A percentile compares a stretch with the other conserved stretches of the same genome.
phyloP scores from a whole-genome alignment of 140 eudicot genomes.

The Oenanthe javanica region DNA sequence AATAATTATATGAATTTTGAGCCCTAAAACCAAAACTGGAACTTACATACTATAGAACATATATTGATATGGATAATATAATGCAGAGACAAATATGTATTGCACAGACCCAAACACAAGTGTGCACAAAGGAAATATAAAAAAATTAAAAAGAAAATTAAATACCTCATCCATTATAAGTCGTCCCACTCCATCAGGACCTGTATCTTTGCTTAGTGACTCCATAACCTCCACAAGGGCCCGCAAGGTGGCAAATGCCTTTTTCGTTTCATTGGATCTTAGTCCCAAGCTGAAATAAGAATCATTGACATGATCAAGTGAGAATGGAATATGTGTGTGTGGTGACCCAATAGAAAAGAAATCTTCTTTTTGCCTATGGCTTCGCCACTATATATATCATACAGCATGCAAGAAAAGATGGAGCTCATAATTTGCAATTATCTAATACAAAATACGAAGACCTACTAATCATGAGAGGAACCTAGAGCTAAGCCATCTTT shows the following conservation, averaged over 20 bases:
- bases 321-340: neutral
- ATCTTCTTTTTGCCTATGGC: neutral
- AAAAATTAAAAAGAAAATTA: neutral
- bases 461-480: neutral
- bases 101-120: neutral
- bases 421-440: neutral
- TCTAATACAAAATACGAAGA: neutral
- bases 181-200: slow-evolving; percentile 71
- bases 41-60: neutral
- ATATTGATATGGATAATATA: neutral
- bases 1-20: neutral
- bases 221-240: slow-evolving; percentile 98
- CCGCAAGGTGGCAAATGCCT: slow-evolving; percentile 81
- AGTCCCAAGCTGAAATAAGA: slow-evolving; percentile 39
- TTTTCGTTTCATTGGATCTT: slow-evolving; percentile 61
- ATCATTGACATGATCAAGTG: neutral
- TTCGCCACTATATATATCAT: neutral
- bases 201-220: slow-evolving; percentile 62
- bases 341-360: neutral
- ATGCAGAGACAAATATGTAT: too few species aligned
- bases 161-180: slow-evolving; percentile 68
- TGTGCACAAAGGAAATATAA: neutral
- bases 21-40: neutral
- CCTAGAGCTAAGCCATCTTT: neutral
- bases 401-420: neutral